These are phyloP conservation scores for Saccharomycopsis olivae DNA, from an alignment of 805 yeast species.

Conservation along the genomic window DNA sequence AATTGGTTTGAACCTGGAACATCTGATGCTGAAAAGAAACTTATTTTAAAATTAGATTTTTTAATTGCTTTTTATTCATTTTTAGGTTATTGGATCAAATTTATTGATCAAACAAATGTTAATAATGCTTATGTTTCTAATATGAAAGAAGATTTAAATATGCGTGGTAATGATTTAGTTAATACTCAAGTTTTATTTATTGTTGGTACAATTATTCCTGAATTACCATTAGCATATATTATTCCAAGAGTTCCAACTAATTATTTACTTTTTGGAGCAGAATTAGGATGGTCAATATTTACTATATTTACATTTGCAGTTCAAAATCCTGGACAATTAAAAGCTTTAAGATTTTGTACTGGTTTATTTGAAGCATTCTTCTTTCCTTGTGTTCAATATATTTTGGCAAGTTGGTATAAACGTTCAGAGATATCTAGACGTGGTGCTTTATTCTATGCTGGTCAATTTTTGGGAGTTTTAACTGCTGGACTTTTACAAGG, in stretches of 20 bases:
- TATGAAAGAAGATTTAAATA: slow-evolving; percentile 42
- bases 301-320: slow-evolving; percentile 47
- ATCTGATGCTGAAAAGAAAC: slow-evolving; percentile 34
- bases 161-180: slow-evolving; percentile 54
- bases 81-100: slow-evolving; percentile 55
- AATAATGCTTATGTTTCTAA: slow-evolving; percentile 53
- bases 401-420: slow-evolving; percentile 49
- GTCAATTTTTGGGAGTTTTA: slow-evolving; percentile 51
- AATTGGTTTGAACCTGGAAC: slow-evolving; percentile 26
- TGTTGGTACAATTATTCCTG: slow-evolving; percentile 50
- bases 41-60: slow-evolving; percentile 45
- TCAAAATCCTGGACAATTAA: slow-evolving; percentile 38
- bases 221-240: slow-evolving; percentile 50
- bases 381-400: slow-evolving; percentile 51
- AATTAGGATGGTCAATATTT: slow-evolving; percentile 57
- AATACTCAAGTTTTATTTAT: slow-evolving; percentile 48
- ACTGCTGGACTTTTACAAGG: slow-evolving; percentile 57
- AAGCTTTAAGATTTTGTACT: slow-evolving; percentile 54
- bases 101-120: slow-evolving; percentile 49
- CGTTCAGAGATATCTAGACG: slow-evolving; percentile 49
- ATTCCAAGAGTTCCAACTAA: slow-evolving; percentile 47
- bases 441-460: slow-evolving; percentile 50
- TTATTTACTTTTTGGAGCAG: slow-evolving; percentile 42
- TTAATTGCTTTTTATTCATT: slow-evolving; percentile 45
- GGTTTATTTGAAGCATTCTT: slow-evolving; percentile 65